Evolutionary conservation across 495 filamentous ascomycete species (phyloP), one percentile per base, ranked within the genome.

Genomic region (Talaromyces proteolyticus): DNA sequence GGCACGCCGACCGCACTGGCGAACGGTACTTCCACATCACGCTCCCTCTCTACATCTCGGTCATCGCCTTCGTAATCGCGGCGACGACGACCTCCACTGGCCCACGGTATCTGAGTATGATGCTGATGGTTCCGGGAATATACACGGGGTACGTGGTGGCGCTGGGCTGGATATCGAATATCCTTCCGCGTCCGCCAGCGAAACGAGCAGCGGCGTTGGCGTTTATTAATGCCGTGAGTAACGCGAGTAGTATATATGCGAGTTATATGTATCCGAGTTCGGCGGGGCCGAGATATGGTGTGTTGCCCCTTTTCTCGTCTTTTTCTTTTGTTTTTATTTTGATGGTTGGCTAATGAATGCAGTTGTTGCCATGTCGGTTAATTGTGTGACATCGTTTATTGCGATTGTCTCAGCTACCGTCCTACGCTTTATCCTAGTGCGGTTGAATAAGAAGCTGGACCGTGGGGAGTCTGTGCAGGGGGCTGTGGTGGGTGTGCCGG

Each of bases 161-260:
- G 6, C 72, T 92, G 7, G 81, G 81, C 8, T 93, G 88, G 88
- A 91, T 91, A 56, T 81, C 75, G 25, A 89, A 88, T 62, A 84
- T 82, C 3, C 73, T 94, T 37, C 88, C 88, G 3, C 80, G 90
- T n/a, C 89, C 90, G 2, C 88, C 86, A 0, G 81, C 86, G 0
- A 95, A 95, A 67, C 82, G 88, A 50, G 88, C 89, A 1, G 89
- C 88, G 2, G 87, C 87, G 0, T 66, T 92, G 2, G 90, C 89
- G 8, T 78, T 81, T 52, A 89, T 91, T 61, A 95, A 95, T 56
- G 86, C 87, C 4, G 76, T 92, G 18, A 79, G 78, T n/a, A 93
- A 91, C 58, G 69, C 80, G 74, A 46, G 68, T 48, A 38, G 4
- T 12, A 40, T 16, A 53, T 50, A 8, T 88, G 45, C 25, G 18